Evolutionary conservation across 2,329 filamentous ascomycete species (phyloP), one percentile per base, ranked within the genome.

Genomic region (Simplicillium aogashimaense): DNA sequence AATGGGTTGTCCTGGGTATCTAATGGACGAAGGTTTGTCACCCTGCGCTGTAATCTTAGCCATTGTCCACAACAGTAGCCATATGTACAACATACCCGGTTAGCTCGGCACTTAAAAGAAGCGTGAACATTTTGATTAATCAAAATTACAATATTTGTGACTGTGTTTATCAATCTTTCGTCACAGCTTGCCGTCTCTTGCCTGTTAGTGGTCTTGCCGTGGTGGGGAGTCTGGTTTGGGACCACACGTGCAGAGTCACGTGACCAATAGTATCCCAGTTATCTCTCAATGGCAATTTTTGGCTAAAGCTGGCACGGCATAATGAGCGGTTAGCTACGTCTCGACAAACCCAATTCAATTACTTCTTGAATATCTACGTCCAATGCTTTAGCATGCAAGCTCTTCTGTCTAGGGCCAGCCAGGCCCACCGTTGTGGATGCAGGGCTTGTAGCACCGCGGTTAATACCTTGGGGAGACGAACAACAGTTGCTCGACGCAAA

Each of bases 1-100:
- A 95, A 98, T 4, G 88, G 86, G 43, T 74, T 76, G 14, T 86
- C 85, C 51, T 81, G 69, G 7, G 81, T 87, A 60, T 98, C 92
- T 50, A 81, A 71, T 7, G 92, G 92, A 42, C 81, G 81, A 50
- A 98, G 78, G 54, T 92, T 84, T 44, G 88, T 95, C 44, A 98
- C 88, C 35, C 92, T 97, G 31, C 20, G 20, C 11, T 18, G 34
- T 32, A 7, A 25, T 39, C 32, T 44, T 38, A 44, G 42, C 35
- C 20, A 25, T 38, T n/a, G 36, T 29, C 17, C 17, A 30, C 12
- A 18, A 36, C 28, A 12, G 31, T 25, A 16, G n/a, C n/a, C n/a
- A 35, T 14, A 18, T 11, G 2, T 16, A 28, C 17, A 28, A 58
- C 67, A 45, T 67, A 86, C 83, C 83, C 83, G 43, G 70, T 68